phyloP scores from a whole-genome alignment of 495 filamentous ascomycete species.

The Hamigera avellanea region DNA sequence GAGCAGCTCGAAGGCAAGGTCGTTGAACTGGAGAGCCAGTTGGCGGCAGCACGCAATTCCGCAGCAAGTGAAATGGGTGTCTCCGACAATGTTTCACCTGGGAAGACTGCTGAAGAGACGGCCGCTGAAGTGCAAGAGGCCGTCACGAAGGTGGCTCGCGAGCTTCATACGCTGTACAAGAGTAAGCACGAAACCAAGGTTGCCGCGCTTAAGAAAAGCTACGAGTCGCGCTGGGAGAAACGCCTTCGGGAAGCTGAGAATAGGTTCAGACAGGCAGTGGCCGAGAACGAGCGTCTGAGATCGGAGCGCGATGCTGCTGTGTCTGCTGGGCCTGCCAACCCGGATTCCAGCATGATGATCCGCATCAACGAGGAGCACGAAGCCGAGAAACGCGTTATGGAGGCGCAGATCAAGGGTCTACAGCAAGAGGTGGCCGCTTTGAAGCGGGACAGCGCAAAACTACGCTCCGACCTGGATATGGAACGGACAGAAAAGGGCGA shows the following conservation, averaged over 20 bases:
- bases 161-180: constrained; percentile 90
- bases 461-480: constrained; percentile 50
- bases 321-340: constrained; percentile 45
- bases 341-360: constrained; percentile 22
- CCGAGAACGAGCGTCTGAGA: constrained; percentile 64
- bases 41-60: constrained; percentile 51
- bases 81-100: constrained; percentile 3
- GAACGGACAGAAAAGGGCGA: constrained; percentile 91
- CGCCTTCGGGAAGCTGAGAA: constrained; percentile 63
- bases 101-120: constrained; percentile 23
- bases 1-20: constrained; percentile 44
- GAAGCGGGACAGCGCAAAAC: constrained; percentile 49
- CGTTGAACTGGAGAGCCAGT: constrained; percentile 61
- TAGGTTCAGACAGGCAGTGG: constrained; percentile 50
- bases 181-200: constrained; percentile 94
- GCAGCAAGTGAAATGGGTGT: constrained; percentile 6
- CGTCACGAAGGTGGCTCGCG: constrained; percentile 80
- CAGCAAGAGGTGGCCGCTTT: constrained; percentile 54
- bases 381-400: constrained; percentile 37
- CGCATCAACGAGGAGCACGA: constrained; percentile 40
- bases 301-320: constrained; percentile 52
- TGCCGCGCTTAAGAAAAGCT: constrained; percentile 85
- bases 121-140: constrained; percentile 62
- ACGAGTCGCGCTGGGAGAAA: constrained; percentile 82
- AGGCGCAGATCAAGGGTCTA: constrained; percentile 58